These are phyloP conservation scores for Piedraia hortae DNA, from an alignment of 2,329 filamentous ascomycete genomes.

Conservation along the genomic window DNA sequence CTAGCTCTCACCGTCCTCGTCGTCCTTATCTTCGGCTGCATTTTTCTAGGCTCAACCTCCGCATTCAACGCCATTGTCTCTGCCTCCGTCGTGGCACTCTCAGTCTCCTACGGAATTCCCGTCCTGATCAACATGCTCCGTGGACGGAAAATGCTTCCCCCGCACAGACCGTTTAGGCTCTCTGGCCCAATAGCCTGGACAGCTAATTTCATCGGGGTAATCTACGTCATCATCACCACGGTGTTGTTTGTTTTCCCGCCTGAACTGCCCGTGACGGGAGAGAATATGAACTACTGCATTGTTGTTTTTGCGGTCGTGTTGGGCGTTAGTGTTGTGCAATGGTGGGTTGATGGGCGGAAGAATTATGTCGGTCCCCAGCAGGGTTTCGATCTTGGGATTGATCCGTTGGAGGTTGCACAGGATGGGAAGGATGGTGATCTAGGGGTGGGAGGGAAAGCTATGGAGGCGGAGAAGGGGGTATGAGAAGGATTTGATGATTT, in stretches of 20 bases:
- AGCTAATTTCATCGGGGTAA: slow-evolving; percentile 31
- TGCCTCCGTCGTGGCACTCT: slow-evolving; percentile 39
- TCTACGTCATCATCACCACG: slow-evolving; percentile 41
- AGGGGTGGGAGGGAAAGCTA: too few species aligned
- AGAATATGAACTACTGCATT: slow-evolving; percentile 40
- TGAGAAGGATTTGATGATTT: too few species aligned
- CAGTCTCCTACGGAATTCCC: slow-evolving; percentile 47
- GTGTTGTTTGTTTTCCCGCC: slow-evolving; percentile 53
- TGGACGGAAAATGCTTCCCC: slow-evolving; percentile 35
- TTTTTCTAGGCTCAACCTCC: slow-evolving; percentile 13
- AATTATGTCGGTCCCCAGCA: slow-evolving; percentile 26
- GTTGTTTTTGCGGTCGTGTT: slow-evolving; percentile 31
- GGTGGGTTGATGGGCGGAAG: slow-evolving; percentile 32
- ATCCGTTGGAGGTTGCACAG: too few species aligned
- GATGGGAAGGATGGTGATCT: too few species aligned
- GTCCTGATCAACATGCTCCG: slow-evolving; percentile 40
- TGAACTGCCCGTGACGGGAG: slow-evolving; percentile 31
- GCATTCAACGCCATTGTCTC: slow-evolving; percentile 15
- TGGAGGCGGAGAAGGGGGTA: too few species aligned
- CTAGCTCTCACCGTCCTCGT: slow-evolving; percentile 10
- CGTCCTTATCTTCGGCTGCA: slow-evolving; percentile 12
- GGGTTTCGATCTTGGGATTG: slow-evolving; percentile 10
- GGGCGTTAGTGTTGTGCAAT: slow-evolving; percentile 28
- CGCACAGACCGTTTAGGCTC: slow-evolving; percentile 26
- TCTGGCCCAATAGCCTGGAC: slow-evolving; percentile 29